A percentile compares a stretch with the other conserved stretches of the same genome.
These are phyloP conservation scores for Hericium erinaceus DNA, from an alignment of 768 basidiomycete species.

Conservation along the genomic window DNA sequence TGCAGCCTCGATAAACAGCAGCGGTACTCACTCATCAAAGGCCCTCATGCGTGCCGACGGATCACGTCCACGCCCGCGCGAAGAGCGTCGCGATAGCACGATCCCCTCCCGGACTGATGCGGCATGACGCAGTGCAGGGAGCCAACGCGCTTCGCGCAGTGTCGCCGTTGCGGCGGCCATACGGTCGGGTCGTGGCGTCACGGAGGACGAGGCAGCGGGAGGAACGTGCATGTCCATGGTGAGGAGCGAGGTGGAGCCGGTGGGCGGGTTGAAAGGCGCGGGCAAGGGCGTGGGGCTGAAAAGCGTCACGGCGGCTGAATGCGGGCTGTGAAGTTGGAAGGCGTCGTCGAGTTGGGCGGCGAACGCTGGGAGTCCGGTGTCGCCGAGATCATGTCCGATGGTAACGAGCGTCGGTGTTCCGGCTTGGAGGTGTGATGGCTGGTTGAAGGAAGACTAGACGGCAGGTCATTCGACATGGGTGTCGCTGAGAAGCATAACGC, in stretches of 20 bases:
- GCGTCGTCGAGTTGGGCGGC: neutral
- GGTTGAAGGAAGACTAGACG: neutral
- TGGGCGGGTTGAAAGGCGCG: neutral
- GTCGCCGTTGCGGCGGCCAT: too few relatives aligned
- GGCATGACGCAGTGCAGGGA: too few relatives aligned
- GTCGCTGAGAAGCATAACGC: neutral
- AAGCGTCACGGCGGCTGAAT: neutral
- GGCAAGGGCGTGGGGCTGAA: neutral
- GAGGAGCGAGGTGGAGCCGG: neutral
- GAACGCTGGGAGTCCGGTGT: neutral
- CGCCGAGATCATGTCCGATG: neutral
- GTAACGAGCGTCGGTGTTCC: neutral
- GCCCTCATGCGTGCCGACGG: too few relatives aligned
- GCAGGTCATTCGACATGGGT: neutral
- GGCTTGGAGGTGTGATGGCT: neutral
- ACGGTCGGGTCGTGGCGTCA: too few relatives aligned
- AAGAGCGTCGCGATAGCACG: too few relatives aligned
- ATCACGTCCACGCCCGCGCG: too few relatives aligned
- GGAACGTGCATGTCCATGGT: neutral
- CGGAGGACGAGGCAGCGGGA: neutral
- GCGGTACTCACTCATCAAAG: too few relatives aligned
- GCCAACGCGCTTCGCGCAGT: too few relatives aligned
- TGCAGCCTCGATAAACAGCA: too few relatives aligned
- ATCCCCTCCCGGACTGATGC: too few relatives aligned
- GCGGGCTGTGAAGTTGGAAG: constrained; percentile 2